phyloP scores from a whole-genome alignment of 2,329 filamentous ascomycete species.

The Phaeosphaeriaceae sp. region DNA sequence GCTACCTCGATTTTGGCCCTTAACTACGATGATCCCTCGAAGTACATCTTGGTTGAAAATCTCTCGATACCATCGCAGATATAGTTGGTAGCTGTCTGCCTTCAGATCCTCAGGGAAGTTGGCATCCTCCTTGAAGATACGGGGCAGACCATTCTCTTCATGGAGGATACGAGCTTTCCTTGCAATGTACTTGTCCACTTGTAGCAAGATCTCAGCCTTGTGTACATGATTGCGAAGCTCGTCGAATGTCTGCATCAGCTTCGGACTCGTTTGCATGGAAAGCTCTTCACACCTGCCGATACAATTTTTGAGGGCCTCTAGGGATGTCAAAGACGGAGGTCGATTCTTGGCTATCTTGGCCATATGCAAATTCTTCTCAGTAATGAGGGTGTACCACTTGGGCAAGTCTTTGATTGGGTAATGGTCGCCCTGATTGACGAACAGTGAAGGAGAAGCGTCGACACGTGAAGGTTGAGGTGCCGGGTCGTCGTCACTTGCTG shows the following conservation, averaged over 20 bases:
- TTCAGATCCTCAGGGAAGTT: slow-evolving; percentile 56
- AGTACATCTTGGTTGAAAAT: slow-evolving; percentile 56
- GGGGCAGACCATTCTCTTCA: slow-evolving; percentile 45
- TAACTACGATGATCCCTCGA: slow-evolving; percentile 48
- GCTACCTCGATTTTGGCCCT: slow-evolving; percentile 26
- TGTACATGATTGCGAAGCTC: slow-evolving; percentile 49
- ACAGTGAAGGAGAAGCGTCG: background rate
- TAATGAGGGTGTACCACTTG: slow-evolving; percentile 23
- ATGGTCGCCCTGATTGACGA: background rate
- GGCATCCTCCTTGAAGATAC: slow-evolving; percentile 46
- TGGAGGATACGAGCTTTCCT: slow-evolving; percentile 47
- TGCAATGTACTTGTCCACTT: slow-evolving; percentile 41
- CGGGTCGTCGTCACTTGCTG: background rate
- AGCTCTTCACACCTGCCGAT: slow-evolving; percentile 24
- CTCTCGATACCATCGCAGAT: slow-evolving; percentile 52
- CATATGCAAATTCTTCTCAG: background rate
- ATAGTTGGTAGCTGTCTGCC: slow-evolving; percentile 56
- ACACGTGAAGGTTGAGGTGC: too few species aligned
- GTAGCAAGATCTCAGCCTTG: slow-evolving; percentile 44
- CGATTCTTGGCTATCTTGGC: slow-evolving; percentile 18
- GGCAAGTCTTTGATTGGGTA: slow-evolving; percentile 8
- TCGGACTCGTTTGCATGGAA: background rate
- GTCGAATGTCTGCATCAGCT: slow-evolving; percentile 28
- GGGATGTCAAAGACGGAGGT: slow-evolving; percentile 16
- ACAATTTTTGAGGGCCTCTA: slow-evolving; percentile 34